phyloP scores from a whole-genome alignment of 495 filamentous ascomycete genomes.

The Penicillium soppii region DNA sequence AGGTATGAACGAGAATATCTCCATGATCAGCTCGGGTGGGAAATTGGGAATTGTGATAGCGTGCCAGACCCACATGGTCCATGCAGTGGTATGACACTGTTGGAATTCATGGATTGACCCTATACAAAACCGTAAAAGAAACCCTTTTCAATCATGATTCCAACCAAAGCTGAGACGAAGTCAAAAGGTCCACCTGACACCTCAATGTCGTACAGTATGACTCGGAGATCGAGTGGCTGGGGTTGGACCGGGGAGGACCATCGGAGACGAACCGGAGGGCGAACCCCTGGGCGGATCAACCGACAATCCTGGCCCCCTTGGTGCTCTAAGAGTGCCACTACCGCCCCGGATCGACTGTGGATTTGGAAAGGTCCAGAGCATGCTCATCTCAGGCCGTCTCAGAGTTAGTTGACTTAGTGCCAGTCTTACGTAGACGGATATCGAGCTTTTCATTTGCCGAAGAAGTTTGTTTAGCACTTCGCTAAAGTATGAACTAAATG shows the following conservation, averaged over 20 bases:
- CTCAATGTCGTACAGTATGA: background rate
- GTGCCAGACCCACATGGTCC: constrained; percentile 7
- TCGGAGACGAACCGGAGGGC: constrained; percentile 7
- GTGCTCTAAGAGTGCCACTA: constrained; percentile 27
- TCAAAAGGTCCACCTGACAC: constrained; percentile 2
- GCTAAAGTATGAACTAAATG: background rate
- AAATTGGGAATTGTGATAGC: constrained; percentile 6
- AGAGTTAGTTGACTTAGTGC: background rate
- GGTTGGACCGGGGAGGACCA: background rate
- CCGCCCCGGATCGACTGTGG: constrained; percentile 29
- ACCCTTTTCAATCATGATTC: background rate
- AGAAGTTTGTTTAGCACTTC: background rate
- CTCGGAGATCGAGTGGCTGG: background rate
- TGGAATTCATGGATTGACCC: too few species aligned
- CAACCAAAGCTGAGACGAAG: constrained; percentile 2
- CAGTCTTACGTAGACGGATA: background rate
- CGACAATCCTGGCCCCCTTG: constrained; percentile 23
- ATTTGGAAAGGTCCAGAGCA: constrained; percentile 3
- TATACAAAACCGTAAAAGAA: too few species aligned
- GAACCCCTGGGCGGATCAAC: constrained; percentile 42
- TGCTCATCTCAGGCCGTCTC: background rate
- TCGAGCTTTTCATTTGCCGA: background rate
- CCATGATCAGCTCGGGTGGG: background rate
- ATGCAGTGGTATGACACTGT: background rate
- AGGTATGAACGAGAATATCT: background rate